Percentiles rank a stretch among this genome's conserved stretches.
Conservation (phyloP, 352 stramenopile species). For the Phytopythium kandeliae region DNA sequence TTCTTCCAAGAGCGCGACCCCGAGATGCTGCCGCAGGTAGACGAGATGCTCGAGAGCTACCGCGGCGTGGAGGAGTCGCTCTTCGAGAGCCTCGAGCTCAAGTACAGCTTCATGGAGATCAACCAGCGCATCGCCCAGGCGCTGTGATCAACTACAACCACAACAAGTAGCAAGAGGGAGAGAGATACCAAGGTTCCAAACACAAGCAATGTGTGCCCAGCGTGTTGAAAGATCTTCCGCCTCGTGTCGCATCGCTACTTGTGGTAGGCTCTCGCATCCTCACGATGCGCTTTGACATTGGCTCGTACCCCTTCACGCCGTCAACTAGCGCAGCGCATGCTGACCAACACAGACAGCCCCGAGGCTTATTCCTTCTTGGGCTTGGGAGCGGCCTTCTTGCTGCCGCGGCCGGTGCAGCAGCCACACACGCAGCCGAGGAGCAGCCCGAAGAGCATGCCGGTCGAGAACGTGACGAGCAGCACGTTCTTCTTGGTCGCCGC, state of each 20-base stretch:
- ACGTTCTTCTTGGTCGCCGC: slow-evolving; percentile 81
- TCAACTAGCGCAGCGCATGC: too few relatives aligned
- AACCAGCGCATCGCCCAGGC: slow-evolving; percentile 35
- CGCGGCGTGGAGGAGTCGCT: slow-evolving; percentile 63
- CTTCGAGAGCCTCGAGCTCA: slow-evolving; percentile 78
- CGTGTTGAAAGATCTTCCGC: too few relatives aligned
- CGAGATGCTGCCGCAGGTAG: slow-evolving; percentile 54
- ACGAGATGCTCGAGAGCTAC: slow-evolving; percentile 77
- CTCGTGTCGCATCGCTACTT: too few relatives aligned
- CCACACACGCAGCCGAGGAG: slow-evolving; percentile 64
- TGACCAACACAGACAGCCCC: too few relatives aligned
- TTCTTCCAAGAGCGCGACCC: slow-evolving; percentile 69
- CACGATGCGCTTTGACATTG: too few relatives aligned
- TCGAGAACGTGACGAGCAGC: slow-evolving; percentile 66
- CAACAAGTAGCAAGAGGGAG: background rate
- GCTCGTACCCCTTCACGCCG: too few relatives aligned
- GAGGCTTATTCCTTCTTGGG: slow-evolving; percentile 65
- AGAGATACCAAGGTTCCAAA: too few relatives aligned
- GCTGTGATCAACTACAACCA: slow-evolving; percentile 14
- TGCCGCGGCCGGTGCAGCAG: slow-evolving; percentile 54
- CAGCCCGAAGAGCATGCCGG: slow-evolving; percentile 54
- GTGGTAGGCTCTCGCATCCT: too few relatives aligned
- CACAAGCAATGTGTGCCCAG: too few relatives aligned
- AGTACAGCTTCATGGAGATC: slow-evolving; percentile 76
- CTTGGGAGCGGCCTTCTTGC: slow-evolving; percentile 30